Evolutionary conservation across 371 early-diverging fungal genomes (phyloP).

Genomic region (Syncephalastrum contaminatum): DNA sequence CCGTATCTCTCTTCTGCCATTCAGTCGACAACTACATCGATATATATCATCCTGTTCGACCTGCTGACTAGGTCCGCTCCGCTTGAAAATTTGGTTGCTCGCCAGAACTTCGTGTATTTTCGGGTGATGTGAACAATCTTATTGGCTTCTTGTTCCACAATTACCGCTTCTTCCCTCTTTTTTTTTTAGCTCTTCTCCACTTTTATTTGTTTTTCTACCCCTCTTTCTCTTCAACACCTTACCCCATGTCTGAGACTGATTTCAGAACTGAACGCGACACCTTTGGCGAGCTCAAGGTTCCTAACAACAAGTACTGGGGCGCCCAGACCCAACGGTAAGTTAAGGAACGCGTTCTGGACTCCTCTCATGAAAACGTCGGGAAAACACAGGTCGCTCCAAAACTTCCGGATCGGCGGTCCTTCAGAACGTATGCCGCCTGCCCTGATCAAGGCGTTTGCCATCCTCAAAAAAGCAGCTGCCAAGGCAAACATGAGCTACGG

Average conservation of each 20-base stretch:
- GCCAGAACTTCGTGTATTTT: neutral
- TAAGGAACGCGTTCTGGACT: too few relatives aligned
- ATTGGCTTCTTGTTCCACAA: neutral
- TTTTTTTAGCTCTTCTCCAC: neutral
- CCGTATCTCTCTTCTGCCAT: too few relatives aligned
- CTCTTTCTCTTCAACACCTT: neutral
- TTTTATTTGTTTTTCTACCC: constrained; percentile 9
- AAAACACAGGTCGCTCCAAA: constrained; percentile 59
- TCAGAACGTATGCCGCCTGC: constrained; percentile 84
- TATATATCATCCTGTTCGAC: neutral
- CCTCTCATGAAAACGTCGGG: neutral
- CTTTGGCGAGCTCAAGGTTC: constrained; percentile 86
- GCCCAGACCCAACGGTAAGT: constrained; percentile 84
- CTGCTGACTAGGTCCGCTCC: neutral
- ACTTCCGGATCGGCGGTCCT: constrained; percentile 85
- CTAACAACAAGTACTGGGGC: constrained; percentile 86
- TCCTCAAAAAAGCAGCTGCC: constrained; percentile 88
- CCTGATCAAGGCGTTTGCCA: constrained; percentile 83
- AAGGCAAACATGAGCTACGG: constrained; percentile 80
- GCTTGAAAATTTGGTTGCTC: neutral
- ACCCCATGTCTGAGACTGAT: neutral
- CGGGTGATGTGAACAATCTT: neutral
- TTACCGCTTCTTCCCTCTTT: neutral
- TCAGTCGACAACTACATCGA: neutral
- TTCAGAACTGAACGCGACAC: constrained; percentile 81